Percentiles rank a stretch among this genome's conserved stretches.
Conservation (phyloP, 2,329 filamentous ascomycete species). For the Penicillium polonicum region DNA sequence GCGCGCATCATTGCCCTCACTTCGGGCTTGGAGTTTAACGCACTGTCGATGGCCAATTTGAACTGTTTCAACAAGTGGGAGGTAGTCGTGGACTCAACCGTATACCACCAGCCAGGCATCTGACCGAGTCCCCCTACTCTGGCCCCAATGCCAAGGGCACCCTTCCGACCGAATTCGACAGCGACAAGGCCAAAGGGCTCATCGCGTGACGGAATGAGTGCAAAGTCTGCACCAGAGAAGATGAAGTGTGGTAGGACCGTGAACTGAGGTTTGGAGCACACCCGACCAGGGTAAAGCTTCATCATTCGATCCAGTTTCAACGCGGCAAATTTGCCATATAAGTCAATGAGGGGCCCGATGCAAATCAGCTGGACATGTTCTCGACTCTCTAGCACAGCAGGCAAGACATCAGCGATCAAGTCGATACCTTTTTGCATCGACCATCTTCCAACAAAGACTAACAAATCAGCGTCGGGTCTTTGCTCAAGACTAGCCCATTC, state of each 20-base stretch:
- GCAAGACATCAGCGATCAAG: constrained; percentile 67
- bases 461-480: constrained; percentile 61
- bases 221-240: constrained; percentile 67
- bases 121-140: constrained; percentile 67
- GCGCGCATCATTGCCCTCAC: constrained; percentile 64
- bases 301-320: constrained; percentile 64
- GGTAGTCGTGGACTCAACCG: constrained; percentile 64
- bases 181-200: constrained; percentile 69
- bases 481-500: constrained; percentile 65
- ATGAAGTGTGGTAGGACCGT: constrained; percentile 65
- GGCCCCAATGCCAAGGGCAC: constrained; percentile 65
- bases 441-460: constrained; percentile 69
- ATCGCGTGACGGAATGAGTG: constrained; percentile 66
- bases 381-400: constrained; percentile 60
- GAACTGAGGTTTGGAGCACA: constrained; percentile 68
- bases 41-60: constrained; percentile 62
- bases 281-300: constrained; percentile 63
- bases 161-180: constrained; percentile 67
- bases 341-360: constrained; percentile 64
- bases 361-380: constrained; percentile 62
- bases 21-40: constrained; percentile 56
- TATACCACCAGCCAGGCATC: constrained; percentile 72
- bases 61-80: constrained; percentile 65
- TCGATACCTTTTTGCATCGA: constrained; percentile 69
- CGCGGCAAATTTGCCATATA: constrained; percentile 67